Evolutionary conservation across 1,139 yeast species (phyloP).

Genomic region (Magnusiomyces fungicola): DNA sequence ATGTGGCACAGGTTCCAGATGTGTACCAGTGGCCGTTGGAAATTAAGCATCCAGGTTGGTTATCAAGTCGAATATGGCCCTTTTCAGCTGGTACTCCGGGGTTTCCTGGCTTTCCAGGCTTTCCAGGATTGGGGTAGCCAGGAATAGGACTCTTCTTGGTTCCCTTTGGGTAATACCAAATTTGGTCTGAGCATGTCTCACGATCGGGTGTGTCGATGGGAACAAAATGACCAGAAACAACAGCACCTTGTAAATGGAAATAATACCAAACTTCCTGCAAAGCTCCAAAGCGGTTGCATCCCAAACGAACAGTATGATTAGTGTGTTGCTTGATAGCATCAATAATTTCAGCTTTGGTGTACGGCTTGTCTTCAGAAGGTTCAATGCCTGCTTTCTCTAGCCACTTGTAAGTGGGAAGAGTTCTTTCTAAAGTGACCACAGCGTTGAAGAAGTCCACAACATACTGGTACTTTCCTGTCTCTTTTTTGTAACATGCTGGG

Average conservation of each 20-base stretch:
- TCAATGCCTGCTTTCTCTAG: constrained; percentile 58
- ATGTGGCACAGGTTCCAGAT: constrained; percentile 83
- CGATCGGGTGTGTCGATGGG: constrained; percentile 53
- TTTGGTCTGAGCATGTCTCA: constrained; percentile 59
- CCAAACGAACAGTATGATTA: constrained; percentile 41
- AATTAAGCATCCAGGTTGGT: constrained; percentile 68
- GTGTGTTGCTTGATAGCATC: constrained; percentile 49
- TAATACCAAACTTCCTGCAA: constrained; percentile 88
- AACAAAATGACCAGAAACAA: constrained; percentile 54
- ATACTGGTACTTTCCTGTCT: constrained; percentile 43
- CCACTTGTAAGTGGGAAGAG: constrained; percentile 65
- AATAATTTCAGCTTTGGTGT: constrained; percentile 56
- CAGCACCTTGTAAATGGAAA: constrained; percentile 70
- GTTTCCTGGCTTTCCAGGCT: constrained; percentile 20
- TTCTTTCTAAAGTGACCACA: constrained; percentile 55
- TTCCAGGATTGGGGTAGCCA: constrained; percentile 29
- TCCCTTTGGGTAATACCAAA: constrained; percentile 65
- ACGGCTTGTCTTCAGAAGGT: constrained; percentile 56
- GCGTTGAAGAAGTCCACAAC: constrained; percentile 73
- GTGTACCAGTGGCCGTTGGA: constrained; percentile 79
- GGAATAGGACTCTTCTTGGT: constrained; percentile 22
- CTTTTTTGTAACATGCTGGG: constrained; percentile 53
- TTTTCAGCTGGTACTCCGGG: constrained; percentile 18
- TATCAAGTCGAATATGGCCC: constrained; percentile 49
- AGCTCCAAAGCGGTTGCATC: constrained; percentile 61